A percentile compares a stretch with the other conserved stretches of the same genome.
These are phyloP conservation scores for Eucalyptus regnans DNA, from an alignment of 345 rosid species.

Conservation along the genomic window DNA sequence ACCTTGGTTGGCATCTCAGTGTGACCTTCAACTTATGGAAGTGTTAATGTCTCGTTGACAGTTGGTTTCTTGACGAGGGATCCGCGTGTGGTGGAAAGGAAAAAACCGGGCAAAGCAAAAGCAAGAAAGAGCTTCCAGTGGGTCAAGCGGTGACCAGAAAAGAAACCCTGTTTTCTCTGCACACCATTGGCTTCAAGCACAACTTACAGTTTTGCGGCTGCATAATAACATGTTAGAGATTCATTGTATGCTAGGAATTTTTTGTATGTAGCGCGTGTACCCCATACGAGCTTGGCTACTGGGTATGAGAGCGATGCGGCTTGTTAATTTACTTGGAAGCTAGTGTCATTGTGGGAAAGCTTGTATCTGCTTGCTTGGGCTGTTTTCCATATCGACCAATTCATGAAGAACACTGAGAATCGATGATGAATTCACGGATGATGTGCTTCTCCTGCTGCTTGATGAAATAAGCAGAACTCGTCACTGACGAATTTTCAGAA, in stretches of 20 bases:
- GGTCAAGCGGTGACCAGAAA: slow-evolving; percentile 80
- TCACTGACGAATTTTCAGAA: background rate
- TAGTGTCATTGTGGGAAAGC: background rate
- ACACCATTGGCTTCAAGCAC: background rate
- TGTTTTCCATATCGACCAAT: background rate
- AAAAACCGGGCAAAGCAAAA: slow-evolving; percentile 94
- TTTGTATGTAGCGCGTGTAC: background rate
- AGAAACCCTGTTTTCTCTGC: background rate
- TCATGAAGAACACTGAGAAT: background rate
- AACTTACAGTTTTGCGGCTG: background rate
- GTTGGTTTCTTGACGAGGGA: slow-evolving; percentile 95
- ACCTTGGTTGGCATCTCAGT: background rate
- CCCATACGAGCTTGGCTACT: background rate
- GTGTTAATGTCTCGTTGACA: slow-evolving; percentile 8
- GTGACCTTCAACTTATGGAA: background rate
- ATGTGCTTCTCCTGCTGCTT: background rate
- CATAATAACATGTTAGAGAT: background rate
- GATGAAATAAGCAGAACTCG: background rate
- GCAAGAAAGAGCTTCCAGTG: slow-evolving; percentile 99
- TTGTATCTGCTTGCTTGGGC: background rate
- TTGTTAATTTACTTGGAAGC: background rate
- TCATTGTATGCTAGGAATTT: background rate
- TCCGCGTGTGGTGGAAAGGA: slow-evolving; percentile 91
- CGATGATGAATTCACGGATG: background rate
- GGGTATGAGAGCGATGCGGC: background rate